Evolutionary conservation across 2,329 filamentous ascomycete species (phyloP), one percentile per base, ranked within the genome.

Genomic region (Bipolaris cookei): DNA sequence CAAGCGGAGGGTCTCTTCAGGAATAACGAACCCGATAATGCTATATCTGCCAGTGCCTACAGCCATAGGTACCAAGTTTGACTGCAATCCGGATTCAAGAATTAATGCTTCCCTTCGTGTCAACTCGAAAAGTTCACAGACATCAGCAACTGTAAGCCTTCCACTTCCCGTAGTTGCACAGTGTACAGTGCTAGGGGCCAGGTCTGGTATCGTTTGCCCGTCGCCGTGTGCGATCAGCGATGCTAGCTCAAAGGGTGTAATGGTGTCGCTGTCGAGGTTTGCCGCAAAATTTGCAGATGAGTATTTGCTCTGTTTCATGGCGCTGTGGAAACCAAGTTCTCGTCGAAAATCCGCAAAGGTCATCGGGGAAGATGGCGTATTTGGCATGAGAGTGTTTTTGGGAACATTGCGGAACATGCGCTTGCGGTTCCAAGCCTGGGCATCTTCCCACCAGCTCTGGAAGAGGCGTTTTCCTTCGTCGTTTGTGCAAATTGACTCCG

Each of bases 401-500:
- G 56, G 35, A 30, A 57, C 32, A 25, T 61, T 56, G 25, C 51
- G 52, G 21, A 68, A 59, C 30, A 61, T 38, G 7, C 65, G 62
- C 51, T 65, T 66, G 23, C 63, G 56, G 6, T 60, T 66, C 86
- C 89, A 92, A 39, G 76, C 72, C 52, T 82, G 77, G 1, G 88
- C 87, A 69, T 86, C 81, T 4, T 75, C 71, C 83, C 92, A 95
- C 91, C 92, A 97, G 68, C 90, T 91, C 48, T 76, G 76, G 34
- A 96, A 81, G 23, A 96, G 81, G 13, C 79, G 78, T 18, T 83
- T 84, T 1, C 90, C 88, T 58, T 84, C 83, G 3, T 81, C 77
- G 37, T 91, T 90, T 3, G 92, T 96, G 73, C 92, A 96, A 13
- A 92, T 85, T 0, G 91, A 96, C 75, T 97, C 92, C 0, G 92